Evolutionary conservation across 352 stramenopile genomes (phyloP).

Genomic region (Pythium vanterpoolii): DNA sequence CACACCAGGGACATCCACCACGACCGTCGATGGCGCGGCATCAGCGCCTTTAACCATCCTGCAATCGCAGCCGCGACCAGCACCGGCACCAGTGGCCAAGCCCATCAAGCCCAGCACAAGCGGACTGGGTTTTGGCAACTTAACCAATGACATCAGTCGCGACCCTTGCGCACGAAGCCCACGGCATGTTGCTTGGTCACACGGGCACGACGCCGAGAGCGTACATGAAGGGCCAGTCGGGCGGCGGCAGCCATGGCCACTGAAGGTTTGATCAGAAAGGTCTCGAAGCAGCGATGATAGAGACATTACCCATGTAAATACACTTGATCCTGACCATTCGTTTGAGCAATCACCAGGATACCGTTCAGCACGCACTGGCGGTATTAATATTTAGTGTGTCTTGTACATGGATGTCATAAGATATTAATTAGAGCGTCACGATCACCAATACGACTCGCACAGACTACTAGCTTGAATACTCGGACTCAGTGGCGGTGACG

Average conservation of each 20-base stretch:
- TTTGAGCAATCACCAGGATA: no score
- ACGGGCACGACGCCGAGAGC: slow-evolving; percentile 12
- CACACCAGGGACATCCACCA: slow-evolving; percentile 5
- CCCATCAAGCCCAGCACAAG: no score
- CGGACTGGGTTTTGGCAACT: background rate
- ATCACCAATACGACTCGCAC: slow-evolving; percentile 14
- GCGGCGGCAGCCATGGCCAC: background rate
- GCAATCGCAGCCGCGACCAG: no score
- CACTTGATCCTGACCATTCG: background rate
- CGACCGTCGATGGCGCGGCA: background rate
- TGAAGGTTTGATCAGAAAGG: background rate
- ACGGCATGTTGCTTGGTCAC: slow-evolving; percentile 11
- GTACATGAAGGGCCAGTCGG: slow-evolving; percentile 15
- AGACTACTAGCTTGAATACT: slow-evolving; percentile 11
- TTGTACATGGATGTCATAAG: background rate
- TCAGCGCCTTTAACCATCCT: background rate
- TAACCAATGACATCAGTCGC: slow-evolving; percentile 6
- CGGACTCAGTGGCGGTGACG: slow-evolving; percentile 7
- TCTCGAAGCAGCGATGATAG: background rate
- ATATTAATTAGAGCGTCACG: background rate
- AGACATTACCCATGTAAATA: background rate
- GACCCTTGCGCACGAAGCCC: slow-evolving; percentile 7
- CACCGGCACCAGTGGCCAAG: no score
- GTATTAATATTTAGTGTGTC: background rate
- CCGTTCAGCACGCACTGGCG: no score